Percentiles rank a stretch among this genome's conserved stretches.
Conservation (phyloP, 148 eudicot genomes). For the Heliamphora exappendiculata region DNA sequence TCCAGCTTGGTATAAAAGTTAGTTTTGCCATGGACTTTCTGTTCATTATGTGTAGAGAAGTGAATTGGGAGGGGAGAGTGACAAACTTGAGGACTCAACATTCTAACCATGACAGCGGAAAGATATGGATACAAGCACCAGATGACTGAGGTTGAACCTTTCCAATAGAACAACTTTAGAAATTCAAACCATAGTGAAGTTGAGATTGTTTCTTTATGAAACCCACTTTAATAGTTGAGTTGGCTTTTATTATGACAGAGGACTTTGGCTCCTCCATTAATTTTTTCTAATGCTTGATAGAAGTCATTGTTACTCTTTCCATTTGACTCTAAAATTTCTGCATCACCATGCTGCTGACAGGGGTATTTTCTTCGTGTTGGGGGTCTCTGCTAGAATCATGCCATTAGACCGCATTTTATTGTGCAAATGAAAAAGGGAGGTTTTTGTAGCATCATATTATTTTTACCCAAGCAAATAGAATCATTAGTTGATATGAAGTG, state of each 20-base stretch:
- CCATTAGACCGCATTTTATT: background rate
- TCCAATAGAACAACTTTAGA: background rate
- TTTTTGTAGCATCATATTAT: background rate
- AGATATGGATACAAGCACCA: background rate
- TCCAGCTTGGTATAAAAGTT: background rate
- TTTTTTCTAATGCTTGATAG: background rate
- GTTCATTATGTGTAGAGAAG: constrained; percentile 2
- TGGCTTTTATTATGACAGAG: background rate
- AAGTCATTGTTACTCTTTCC: background rate
- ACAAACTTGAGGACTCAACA: background rate
- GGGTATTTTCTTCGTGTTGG: background rate
- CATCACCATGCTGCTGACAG: background rate
- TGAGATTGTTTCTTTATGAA: background rate
- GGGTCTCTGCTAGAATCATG: background rate
- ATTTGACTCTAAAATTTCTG: background rate
- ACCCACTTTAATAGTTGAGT: background rate
- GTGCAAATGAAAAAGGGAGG: too few relatives aligned
- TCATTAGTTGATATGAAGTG: background rate
- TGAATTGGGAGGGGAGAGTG: background rate
- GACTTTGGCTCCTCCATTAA: background rate
- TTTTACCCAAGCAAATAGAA: background rate
- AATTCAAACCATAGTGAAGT: background rate
- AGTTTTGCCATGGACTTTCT: background rate
- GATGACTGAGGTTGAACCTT: background rate
- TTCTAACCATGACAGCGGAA: background rate